These are phyloP conservation scores for Microbotryum intermedium DNA, from an alignment of 1,284 basidiomycete species.

Conservation along the genomic window DNA sequence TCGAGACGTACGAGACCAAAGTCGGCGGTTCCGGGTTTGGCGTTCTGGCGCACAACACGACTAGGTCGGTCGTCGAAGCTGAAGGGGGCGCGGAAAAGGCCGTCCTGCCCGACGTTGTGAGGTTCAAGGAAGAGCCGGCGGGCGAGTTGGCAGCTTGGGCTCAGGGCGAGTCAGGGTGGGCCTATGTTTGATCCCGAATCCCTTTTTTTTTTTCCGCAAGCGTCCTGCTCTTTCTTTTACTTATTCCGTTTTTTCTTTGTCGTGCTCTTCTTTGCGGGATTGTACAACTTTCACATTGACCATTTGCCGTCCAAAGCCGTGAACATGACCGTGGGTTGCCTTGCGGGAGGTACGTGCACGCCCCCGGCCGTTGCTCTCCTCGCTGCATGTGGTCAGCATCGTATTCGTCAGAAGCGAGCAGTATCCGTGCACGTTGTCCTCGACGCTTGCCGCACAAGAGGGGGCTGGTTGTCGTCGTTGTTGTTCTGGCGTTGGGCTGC, in stretches of 20 bases:
- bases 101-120: slow-evolving; percentile 6
- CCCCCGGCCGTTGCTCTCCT: neutral
- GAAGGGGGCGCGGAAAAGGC: slow-evolving; percentile 22
- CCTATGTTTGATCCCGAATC: slow-evolving; percentile 45
- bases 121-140: slow-evolving; percentile 47
- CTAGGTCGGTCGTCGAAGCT: slow-evolving; percentile 3
- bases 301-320: neutral
- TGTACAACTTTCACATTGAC: neutral
- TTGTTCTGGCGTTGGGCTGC: neutral
- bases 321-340: neutral
- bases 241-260: neutral
- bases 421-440: neutral
- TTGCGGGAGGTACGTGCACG: too few relatives aligned
- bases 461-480: neutral
- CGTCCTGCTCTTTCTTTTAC: neutral
- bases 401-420: neutral
- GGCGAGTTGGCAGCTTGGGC: slow-evolving; percentile 54
- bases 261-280: neutral
- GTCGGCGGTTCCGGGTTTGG: slow-evolving; percentile 90
- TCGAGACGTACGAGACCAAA: slow-evolving; percentile 78
- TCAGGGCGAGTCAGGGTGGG: slow-evolving; percentile 52
- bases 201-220: neutral
- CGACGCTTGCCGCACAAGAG: too few relatives aligned
- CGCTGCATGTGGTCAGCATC: neutral
- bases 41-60: slow-evolving; percentile 46